Conservation (phyloP, 2,329 filamentous ascomycete genomes). For the Aschersonia sp. region DNA sequence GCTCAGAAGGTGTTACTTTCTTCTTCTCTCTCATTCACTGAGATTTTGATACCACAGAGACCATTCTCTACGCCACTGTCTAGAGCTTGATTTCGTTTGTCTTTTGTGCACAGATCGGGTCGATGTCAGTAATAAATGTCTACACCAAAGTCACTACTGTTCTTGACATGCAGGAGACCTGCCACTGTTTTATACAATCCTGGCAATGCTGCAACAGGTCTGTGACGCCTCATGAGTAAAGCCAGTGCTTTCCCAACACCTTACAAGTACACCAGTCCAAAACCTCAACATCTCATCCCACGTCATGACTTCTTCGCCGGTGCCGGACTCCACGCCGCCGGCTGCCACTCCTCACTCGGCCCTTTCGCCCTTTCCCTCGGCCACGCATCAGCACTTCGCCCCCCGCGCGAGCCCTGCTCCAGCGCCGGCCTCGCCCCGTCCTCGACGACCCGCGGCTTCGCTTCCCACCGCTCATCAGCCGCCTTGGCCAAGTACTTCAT, state of each 20-base stretch:
- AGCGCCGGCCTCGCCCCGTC: constrained; percentile 8
- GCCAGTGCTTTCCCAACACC: too few relatives aligned
- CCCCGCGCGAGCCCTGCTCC: constrained; percentile 1
- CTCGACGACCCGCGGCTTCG: constrained; percentile 37
- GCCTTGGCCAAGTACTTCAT: constrained; percentile 42
- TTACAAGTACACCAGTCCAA: too few relatives aligned
- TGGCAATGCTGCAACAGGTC: too few relatives aligned
- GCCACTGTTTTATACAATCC: too few relatives aligned
- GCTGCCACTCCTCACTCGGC: constrained; percentile 54
- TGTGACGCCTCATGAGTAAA: too few relatives aligned
- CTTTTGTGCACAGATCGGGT: too few relatives aligned
- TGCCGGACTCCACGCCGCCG: constrained; percentile 42
- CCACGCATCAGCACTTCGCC: constrained; percentile 38
- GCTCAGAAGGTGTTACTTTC: background rate
- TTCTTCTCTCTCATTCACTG: background rate
- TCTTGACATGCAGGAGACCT: too few relatives aligned
- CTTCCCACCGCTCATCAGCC: constrained; percentile 50
- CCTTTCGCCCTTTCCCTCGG: constrained; percentile 28
- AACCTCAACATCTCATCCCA: too few relatives aligned
- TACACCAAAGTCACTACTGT: too few relatives aligned
- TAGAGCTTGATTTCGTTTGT: too few relatives aligned
- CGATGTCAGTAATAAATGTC: too few relatives aligned
- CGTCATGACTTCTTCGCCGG: background rate
- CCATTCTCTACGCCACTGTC: too few relatives aligned
- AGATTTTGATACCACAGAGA: background rate